A percentile compares a stretch with the other conserved stretches of the same genome.
Conservation (phyloP, 257 asterid species). For the Mentha longifolia region DNA sequence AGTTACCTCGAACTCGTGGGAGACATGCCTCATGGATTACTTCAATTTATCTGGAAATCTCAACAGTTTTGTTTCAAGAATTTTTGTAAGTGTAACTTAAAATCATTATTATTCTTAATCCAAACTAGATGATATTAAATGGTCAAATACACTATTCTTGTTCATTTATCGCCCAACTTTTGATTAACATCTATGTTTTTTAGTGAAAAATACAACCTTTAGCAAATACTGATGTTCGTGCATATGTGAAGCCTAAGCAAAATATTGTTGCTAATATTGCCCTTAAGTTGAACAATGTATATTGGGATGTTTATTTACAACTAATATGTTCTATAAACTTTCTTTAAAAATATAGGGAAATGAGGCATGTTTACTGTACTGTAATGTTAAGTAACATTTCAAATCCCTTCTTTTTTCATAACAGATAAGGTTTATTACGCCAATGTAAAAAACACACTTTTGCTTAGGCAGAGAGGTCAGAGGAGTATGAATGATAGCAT, state of each 20-base stretch:
- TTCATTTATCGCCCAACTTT: background rate
- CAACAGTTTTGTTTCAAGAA: background rate
- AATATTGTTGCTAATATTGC: background rate
- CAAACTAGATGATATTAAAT: background rate
- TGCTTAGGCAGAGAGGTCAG: background rate
- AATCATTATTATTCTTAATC: background rate
- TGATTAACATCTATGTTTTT: background rate
- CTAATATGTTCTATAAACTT: background rate
- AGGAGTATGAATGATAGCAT: background rate
- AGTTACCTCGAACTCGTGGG: background rate
- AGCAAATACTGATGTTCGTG: background rate
- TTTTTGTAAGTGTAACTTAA: background rate
- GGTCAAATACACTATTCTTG: background rate
- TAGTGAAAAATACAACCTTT: background rate
- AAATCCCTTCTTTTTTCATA: background rate
- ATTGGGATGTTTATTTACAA: background rate
- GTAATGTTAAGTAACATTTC: background rate
- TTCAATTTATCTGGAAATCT: background rate
- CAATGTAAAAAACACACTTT: background rate
- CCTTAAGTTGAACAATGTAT: background rate
- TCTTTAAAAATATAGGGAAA: background rate
- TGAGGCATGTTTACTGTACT: no score
- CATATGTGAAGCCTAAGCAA: background rate
- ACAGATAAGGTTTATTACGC: background rate
- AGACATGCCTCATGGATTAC: background rate